Evolutionary conservation across 345 rosid species (phyloP).

Genomic region (Mercurialis annua): DNA sequence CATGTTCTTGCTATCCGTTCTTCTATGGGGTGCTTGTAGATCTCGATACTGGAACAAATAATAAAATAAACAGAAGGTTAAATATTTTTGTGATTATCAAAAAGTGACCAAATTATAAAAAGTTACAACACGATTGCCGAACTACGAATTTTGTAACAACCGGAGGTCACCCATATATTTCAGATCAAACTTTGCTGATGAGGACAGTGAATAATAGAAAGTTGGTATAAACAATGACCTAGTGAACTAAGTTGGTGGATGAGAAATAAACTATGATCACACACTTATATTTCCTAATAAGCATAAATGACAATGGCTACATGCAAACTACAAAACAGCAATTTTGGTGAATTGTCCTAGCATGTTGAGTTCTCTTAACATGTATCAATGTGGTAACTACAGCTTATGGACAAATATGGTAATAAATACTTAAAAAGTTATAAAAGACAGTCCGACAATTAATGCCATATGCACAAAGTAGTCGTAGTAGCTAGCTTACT

Average conservation of each 20-base stretch:
- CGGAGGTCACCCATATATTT: no score
- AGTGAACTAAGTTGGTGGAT: neutral
- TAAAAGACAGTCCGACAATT: neutral
- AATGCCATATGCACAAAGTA: neutral
- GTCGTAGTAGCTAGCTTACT: neutral
- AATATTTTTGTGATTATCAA: no score
- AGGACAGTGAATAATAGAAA: neutral
- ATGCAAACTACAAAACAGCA: neutral
- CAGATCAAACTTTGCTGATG: no score
- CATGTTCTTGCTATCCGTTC: constrained; percentile 95
- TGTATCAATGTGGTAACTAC: neutral
- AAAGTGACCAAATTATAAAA: no score
- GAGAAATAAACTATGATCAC: neutral
- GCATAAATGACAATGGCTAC: neutral
- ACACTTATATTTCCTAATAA: neutral
- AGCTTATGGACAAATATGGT: neutral
- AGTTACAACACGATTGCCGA: no score
- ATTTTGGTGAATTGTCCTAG: neutral
- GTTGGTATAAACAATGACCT: neutral
- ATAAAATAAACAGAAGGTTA: constrained; percentile 16
- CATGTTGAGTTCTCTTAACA: neutral
- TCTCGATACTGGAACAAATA: constrained; percentile 63
- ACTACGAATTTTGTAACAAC: no score
- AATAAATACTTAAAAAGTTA: neutral
- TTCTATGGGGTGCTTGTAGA: constrained; percentile 95